Conservation (phyloP, 441 rosid genomes). For the Mallotus repandus region DNA sequence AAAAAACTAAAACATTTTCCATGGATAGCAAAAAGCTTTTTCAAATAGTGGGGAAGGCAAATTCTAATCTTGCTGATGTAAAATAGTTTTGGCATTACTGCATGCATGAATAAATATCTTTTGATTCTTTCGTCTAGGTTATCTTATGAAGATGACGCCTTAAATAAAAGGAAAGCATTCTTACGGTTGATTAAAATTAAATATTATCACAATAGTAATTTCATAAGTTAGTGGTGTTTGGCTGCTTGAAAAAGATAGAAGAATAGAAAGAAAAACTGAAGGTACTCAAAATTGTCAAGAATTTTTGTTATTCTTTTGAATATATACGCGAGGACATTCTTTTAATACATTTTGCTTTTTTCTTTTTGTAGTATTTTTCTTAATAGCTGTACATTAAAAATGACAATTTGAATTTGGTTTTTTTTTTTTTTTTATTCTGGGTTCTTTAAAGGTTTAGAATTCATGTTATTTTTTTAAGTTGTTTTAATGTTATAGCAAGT, state of each 20-base stretch:
- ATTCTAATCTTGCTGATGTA: slow-evolving; percentile 91
- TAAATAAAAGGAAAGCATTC: not conserved
- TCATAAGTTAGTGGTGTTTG: not conserved
- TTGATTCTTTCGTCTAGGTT: not conserved
- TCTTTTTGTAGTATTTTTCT: too few relatives aligned
- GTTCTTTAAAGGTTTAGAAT: too few relatives aligned
- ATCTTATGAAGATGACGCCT: not conserved
- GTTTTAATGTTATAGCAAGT: too few relatives aligned
- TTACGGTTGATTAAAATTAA: not conserved
- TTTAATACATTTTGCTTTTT: too few relatives aligned
- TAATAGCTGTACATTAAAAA: too few relatives aligned
- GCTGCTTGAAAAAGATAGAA: not conserved
- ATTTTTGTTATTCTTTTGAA: not conserved
- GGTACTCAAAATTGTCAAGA: not conserved
- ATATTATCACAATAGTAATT: not conserved
- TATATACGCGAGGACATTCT: not conserved
- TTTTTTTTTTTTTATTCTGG: too few relatives aligned
- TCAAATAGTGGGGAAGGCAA: slow-evolving; percentile 93
- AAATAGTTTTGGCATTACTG: slow-evolving; percentile 9
- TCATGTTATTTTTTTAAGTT: too few relatives aligned
- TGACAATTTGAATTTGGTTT: too few relatives aligned
- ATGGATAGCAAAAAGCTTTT: slow-evolving; percentile 94
- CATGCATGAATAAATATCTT: not conserved
- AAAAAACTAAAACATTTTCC: slow-evolving; percentile 87
- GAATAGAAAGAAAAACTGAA: not conserved